phyloP scores from a whole-genome alignment of 257 asterid genomes.

The Solanum chmielewskii region DNA sequence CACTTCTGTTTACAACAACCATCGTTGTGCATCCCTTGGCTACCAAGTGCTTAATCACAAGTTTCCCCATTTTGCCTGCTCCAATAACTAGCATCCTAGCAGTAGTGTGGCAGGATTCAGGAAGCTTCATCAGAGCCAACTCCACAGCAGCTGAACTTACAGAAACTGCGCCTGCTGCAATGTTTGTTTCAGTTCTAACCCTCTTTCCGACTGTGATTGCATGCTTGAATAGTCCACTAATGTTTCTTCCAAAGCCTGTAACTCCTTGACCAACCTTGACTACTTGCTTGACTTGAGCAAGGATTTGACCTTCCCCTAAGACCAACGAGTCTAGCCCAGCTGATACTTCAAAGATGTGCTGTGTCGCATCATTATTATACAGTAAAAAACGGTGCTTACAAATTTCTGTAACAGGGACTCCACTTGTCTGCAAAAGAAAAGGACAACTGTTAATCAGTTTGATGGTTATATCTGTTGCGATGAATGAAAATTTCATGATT shows the following conservation, averaged over 20 bases:
- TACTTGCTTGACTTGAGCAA: conserved; percentile 92
- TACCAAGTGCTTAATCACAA: conserved; percentile 84
- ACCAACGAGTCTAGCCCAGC: conserved; percentile 94
- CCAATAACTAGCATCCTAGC: conserved; percentile 77
- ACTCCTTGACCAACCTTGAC: conserved; percentile 92
- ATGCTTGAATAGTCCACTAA: conserved; percentile 88
- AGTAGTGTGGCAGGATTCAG: conserved; percentile 45
- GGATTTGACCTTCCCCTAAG: conserved; percentile 94
- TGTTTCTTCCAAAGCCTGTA: conserved; percentile 77
- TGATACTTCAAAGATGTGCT: conserved; percentile 85
- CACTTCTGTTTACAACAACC: conserved; percentile 78
- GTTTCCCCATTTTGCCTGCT: conserved; percentile 98
- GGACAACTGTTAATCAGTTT: neutral
- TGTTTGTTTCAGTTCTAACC: conserved; percentile 84
- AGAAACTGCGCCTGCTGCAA: conserved; percentile 91
- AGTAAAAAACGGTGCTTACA: conserved; percentile 83
- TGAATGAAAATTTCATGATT: neutral
- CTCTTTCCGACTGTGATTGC: conserved; percentile 93
- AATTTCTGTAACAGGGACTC: conserved; percentile 71
- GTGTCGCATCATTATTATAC: conserved; percentile 82
- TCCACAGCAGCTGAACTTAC: conserved; percentile 97
- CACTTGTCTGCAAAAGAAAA: conserved; percentile 58
- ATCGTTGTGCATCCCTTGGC: conserved; percentile 88
- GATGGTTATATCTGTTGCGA: neutral
- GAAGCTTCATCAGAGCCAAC: conserved; percentile 84